These are phyloP conservation scores for Phanerochaete carnosa DNA, from an alignment of 768 basidiomycete genomes.

Conservation along the genomic window DNA sequence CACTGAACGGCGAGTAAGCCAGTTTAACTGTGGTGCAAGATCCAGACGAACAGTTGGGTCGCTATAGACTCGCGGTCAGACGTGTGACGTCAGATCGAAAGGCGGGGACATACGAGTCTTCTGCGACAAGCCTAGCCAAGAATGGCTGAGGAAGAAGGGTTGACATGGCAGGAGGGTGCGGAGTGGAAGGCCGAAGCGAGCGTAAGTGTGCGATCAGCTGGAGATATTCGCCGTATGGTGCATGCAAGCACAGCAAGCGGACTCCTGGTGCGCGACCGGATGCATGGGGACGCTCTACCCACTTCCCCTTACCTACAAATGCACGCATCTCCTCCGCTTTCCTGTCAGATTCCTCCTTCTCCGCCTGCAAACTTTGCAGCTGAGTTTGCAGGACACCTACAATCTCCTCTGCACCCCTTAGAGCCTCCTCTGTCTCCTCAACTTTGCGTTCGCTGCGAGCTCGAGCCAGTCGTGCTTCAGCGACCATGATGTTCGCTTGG, in stretches of 20 bases:
- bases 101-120: slow-evolving; percentile 76
- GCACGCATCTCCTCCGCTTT: slow-evolving; percentile 46
- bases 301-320: slow-evolving; percentile 68
- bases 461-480: slow-evolving; percentile 71
- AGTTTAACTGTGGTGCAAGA: slow-evolving; percentile 89
- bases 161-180: slow-evolving; percentile 62
- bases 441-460: slow-evolving; percentile 74
- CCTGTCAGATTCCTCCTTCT: slow-evolving; percentile 60
- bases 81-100: not conserved
- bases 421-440: slow-evolving; percentile 69
- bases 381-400: slow-evolving; percentile 81
- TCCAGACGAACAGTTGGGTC: slow-evolving; percentile 93
- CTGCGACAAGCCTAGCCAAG: slow-evolving; percentile 65
- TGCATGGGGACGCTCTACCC: slow-evolving; percentile 44
- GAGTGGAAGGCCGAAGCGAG: slow-evolving; percentile 57
- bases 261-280: slow-evolving; percentile 22
- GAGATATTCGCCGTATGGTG: slow-evolving; percentile 79
- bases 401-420: slow-evolving; percentile 83
- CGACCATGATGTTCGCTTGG: slow-evolving; percentile 98
- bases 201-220: slow-evolving; percentile 77
- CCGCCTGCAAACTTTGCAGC: slow-evolving; percentile 71
- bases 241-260: slow-evolving; percentile 62
- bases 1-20: slow-evolving; percentile 87
- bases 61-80: slow-evolving; percentile 36
- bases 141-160: slow-evolving; percentile 79